Conservation (phyloP, 345 rosid species). For the Punica granatum region DNA sequence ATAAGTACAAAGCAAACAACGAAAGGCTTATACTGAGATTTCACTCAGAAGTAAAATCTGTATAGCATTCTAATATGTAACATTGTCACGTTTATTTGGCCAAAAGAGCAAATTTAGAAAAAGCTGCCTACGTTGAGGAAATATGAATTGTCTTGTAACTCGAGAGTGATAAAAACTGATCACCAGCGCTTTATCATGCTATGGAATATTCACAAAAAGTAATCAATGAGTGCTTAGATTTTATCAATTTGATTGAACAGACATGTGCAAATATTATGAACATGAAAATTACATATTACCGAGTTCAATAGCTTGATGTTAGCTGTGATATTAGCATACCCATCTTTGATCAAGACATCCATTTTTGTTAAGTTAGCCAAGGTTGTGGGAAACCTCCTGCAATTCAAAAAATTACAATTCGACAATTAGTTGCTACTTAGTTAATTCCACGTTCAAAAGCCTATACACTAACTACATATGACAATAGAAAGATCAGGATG, state of each 20-base stretch:
- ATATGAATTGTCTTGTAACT: neutral
- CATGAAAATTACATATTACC: constrained; percentile 24
- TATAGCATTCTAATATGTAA: neutral
- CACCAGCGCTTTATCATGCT: neutral
- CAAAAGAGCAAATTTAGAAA: neutral
- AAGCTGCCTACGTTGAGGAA: neutral
- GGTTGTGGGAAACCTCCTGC: constrained; percentile 76
- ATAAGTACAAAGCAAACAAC: neutral
- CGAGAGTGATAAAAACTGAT: neutral
- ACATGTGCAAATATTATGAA: neutral
- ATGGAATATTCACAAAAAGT: neutral
- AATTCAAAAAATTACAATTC: constrained; percentile 12
- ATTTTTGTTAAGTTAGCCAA: constrained; percentile 63
- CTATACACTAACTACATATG: neutral
- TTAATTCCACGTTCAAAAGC: neutral
- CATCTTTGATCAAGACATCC: constrained; percentile 64
- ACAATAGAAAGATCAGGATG: neutral
- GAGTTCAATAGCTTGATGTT: constrained; percentile 58
- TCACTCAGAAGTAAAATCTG: neutral
- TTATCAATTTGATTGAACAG: neutral
- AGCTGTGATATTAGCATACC: constrained; percentile 52
- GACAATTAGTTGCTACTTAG: constrained; percentile 2
- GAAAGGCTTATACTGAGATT: neutral
- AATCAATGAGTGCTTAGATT: neutral
- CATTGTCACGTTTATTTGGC: neutral